Conservation (phyloP, 768 basidiomycete genomes). For the Solioccasus polychromus region DNA sequence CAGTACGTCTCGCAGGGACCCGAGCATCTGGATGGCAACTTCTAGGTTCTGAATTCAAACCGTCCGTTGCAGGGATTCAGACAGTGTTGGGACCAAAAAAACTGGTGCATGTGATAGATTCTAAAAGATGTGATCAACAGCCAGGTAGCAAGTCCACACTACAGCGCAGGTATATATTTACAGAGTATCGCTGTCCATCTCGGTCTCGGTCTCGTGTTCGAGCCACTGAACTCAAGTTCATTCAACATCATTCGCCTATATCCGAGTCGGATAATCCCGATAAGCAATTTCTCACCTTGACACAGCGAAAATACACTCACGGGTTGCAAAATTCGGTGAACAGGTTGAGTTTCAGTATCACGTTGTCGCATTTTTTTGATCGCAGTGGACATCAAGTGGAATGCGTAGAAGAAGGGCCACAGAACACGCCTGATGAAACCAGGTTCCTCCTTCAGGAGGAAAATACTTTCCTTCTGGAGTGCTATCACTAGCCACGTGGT, state of each 20-base stretch:
- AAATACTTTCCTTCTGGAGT: conserved; percentile 36
- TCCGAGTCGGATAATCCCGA: too few species aligned
- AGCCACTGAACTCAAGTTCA: background rate
- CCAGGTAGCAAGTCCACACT: background rate
- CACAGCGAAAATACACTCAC: conserved; percentile 5
- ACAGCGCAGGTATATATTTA: conserved; percentile 3
- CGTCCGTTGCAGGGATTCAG: too few species aligned
- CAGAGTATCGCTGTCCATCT: background rate
- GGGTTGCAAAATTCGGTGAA: background rate
- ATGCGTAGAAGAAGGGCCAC: conserved; percentile 22
- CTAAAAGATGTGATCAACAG: background rate
- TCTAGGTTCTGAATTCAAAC: too few species aligned
- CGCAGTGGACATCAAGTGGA: background rate
- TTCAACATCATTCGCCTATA: background rate
- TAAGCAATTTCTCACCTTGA: background rate
- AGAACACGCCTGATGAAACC: conserved; percentile 5
- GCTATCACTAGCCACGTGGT: conserved; percentile 58
- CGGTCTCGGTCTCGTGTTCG: background rate
- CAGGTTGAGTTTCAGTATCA: background rate
- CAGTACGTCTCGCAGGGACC: too few species aligned
- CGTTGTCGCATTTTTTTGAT: background rate
- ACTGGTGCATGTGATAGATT: background rate
- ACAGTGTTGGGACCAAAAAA: too few species aligned
- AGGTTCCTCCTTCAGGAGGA: conserved; percentile 5
- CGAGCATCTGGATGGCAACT: too few species aligned